Base-by-base conservation (phyloP, 208 protist genomes). In the Chromosphaera perkinsii region DNA sequence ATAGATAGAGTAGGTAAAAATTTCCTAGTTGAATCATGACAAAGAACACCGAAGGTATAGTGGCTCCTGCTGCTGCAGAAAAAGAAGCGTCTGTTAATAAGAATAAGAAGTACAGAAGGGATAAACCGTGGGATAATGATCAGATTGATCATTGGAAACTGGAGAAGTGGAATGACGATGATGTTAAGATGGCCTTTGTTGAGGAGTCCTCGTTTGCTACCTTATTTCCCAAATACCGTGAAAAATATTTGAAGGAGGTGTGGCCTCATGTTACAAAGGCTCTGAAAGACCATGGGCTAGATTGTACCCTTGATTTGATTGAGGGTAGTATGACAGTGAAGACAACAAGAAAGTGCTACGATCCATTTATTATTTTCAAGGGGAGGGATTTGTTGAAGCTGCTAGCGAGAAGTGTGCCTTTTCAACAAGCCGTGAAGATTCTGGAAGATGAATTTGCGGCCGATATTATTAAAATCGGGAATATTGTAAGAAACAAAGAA, bases 381-480 rank as follows among this genome's bases (percentile, higher is more conserved):
- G 61, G 51, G 20, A n/a, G 29, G 51, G 96, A 99, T 79, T 85
- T 97, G 49, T 94, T 98, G 61, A 96, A 97, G 78, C 79, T 98
- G 61, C 81, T 98, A 0, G 88, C 94, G 12, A 80, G 95, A 70
- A 93, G 91, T 61, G 93, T 97, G 31, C 91, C 92, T 2, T 83
- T 96, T 20, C 81, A 87, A 48, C 92, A 98, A 81, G 96, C 97
- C 39, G 77, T 92, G 40, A 94, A 92, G 65, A 92, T 98, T 27
- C 88, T 99, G 59, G 73, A 96, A 60, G 96, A 97, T 37, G 92
- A 96, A 27, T 85, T 96, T 42, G 88, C 83, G 17, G 97, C 89
- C 73, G 96, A 99, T 69, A 94, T 99, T 60, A 98, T 99, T 60
- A 95, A 96, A 73, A 99, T 99, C 75, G 87, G 85, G 39, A 81